Evolutionary conservation across 345 rosid genomes (phyloP).

Genomic region (Lepidium didymum): DNA sequence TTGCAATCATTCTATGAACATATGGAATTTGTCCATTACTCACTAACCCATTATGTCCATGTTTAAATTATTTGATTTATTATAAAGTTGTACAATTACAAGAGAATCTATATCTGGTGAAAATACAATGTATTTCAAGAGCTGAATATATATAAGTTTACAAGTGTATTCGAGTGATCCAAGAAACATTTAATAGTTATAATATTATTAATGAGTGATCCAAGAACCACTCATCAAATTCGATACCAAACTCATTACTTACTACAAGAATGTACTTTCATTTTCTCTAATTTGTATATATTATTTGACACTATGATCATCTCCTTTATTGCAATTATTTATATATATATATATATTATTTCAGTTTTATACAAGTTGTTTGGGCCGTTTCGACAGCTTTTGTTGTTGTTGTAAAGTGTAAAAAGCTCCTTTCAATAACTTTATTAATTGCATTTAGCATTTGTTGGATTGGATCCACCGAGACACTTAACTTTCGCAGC

Average conservation of each 20-base stretch:
- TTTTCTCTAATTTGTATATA: constrained; percentile 61
- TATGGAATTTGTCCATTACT: constrained; percentile 6
- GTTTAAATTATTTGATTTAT: background rate
- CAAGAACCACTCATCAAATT: constrained; percentile 23
- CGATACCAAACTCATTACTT: constrained; percentile 42
- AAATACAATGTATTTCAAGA: background rate
- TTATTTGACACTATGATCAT: constrained; percentile 49
- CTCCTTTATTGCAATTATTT: background rate
- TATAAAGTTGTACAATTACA: background rate
- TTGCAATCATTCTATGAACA: background rate
- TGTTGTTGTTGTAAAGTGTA: background rate
- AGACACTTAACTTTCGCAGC: constrained; percentile 27
- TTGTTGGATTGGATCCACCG: constrained; percentile 8
- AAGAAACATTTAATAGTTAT: background rate
- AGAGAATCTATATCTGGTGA: background rate
- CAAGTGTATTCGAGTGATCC: constrained; percentile 26
- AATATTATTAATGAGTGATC: constrained; percentile 4
- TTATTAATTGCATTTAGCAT: background rate
- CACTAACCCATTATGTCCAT: constrained; percentile 13
- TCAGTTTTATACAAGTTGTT: background rate
- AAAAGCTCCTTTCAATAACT: background rate
- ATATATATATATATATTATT: background rate
- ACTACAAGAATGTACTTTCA: constrained; percentile 36
- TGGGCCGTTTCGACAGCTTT: background rate
- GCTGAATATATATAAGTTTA: background rate